Evolutionary conservation across 306 rosid species (phyloP), one percentile per base, ranked within the genome.

Genomic region (Pterocarpus santalinus): DNA sequence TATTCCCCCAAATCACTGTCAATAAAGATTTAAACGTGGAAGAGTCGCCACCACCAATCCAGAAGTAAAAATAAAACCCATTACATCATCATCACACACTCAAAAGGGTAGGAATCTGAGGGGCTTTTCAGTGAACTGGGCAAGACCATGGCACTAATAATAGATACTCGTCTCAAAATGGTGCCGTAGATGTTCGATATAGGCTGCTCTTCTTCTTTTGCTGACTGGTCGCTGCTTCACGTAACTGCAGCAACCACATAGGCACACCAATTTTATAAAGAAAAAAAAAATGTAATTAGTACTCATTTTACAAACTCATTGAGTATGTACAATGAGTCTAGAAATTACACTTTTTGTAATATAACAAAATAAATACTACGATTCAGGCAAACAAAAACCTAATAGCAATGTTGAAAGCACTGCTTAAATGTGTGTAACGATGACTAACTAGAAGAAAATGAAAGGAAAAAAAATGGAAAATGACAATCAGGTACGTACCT

Each of bases 151-250:
- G 57, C 16, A 36, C 14, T 49, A 53, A 30, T 66, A 39, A 39
- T 44, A 61, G 32, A 62, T 28, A 5, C 28, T n/a, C 2, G 38
- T 15, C 74, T 90, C 86, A 95, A 89, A 95, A 93, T 39, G 97
- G 97, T 46, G 97, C 95, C 2, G 99, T 90, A n/a, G 79, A 80
- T n/a, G 98, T 67, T 82, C 99, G 75, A 15, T 79, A 71, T 15
- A 93, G 90, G n/a, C 56, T 46, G 4, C 58, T 62, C 85, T 82
- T 95, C 85, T 87, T 91, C 64, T 87, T 87, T 33, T 79, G 84
- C 43, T 81, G 89, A 34, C 79, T 34, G 1, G 78, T 72, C 35
- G 86, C 85, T 7, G 81, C 92, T 43, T 73, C 75, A 80, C 66
- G 32, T 47, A 81, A n/a, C 99, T 95, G 91, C 82, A 86, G 81